phyloP scores from a whole-genome alignment of 1,139 yeast genomes.

The Saccharomycopsis hybrid region DNA sequence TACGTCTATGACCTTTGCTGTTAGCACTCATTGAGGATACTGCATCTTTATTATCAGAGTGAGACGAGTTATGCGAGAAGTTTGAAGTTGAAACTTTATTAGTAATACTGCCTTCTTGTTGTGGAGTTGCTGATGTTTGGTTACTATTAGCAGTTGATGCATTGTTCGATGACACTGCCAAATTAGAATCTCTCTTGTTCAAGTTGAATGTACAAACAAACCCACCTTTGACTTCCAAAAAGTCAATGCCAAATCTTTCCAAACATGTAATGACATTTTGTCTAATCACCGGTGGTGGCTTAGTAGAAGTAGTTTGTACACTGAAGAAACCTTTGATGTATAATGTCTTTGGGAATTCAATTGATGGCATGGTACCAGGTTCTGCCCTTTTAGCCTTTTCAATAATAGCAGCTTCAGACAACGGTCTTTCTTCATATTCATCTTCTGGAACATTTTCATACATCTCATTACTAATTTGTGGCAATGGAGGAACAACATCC shows the following conservation, averaged over 20 bases:
- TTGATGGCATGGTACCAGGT: slow-evolving; percentile 83
- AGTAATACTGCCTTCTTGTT: slow-evolving; percentile 6
- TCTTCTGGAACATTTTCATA: slow-evolving; percentile 34
- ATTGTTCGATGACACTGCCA: slow-evolving; percentile 19
- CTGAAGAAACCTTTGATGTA: slow-evolving; percentile 92
- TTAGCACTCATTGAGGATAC: slow-evolving; percentile 1
- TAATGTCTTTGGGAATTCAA: slow-evolving; percentile 85
- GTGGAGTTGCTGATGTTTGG: slow-evolving; percentile 19
- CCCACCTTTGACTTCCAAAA: slow-evolving; percentile 90
- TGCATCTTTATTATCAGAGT: slow-evolving; percentile 14
- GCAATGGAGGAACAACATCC: slow-evolving; percentile 24
- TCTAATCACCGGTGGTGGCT: slow-evolving; percentile 83
- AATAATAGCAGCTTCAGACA: slow-evolving; percentile 59
- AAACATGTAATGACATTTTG: slow-evolving; percentile 77
- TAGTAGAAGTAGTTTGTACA: slow-evolving; percentile 92
- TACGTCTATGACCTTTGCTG: slow-evolving; percentile 45
- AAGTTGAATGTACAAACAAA: slow-evolving; percentile 77
- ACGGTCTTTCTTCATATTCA: slow-evolving; percentile 50
- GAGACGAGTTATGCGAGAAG: slow-evolving; percentile 18
- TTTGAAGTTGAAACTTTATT: slow-evolving; percentile 17
- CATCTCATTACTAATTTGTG: slow-evolving; percentile 14
- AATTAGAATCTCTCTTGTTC: slow-evolving; percentile 18
- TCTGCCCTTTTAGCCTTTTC: slow-evolving; percentile 65
- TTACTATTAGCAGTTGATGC: slow-evolving; percentile 28
- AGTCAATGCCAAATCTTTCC: slow-evolving; percentile 71